phyloP scores from a whole-genome alignment of 495 filamentous ascomycete species.

The Aspergillus taichungensis region DNA sequence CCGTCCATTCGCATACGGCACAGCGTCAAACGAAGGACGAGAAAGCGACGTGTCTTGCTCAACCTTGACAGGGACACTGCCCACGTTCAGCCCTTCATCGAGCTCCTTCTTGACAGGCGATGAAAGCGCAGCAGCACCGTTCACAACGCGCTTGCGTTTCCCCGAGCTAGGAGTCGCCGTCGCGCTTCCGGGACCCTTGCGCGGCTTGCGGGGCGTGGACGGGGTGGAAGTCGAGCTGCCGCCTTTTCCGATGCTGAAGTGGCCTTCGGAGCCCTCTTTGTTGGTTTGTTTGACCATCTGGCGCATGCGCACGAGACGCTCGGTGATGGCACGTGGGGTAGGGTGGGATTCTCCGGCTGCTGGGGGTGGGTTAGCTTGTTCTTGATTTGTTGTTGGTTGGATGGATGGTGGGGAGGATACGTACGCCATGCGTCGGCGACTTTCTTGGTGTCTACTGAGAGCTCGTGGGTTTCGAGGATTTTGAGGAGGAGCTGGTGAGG shows the following conservation, averaged over 20 bases:
- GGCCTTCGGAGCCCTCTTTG: conserved; percentile 3
- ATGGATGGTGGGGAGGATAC: conserved; percentile 5
- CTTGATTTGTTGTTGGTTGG: neutral
- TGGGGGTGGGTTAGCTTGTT: neutral
- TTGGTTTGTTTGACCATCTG: conserved; percentile 8
- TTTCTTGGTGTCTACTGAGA: conserved; percentile 29
- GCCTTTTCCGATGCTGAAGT: conserved; percentile 14
- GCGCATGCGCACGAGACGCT: conserved; percentile 38
- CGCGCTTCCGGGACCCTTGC: neutral
- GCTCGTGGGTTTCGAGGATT: conserved; percentile 35
- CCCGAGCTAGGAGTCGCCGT: neutral
- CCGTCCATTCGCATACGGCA: too few relatives aligned
- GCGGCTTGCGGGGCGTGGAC: conserved; percentile 8
- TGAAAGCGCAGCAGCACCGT: neutral
- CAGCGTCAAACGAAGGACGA: too few relatives aligned
- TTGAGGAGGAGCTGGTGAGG: conserved; percentile 35
- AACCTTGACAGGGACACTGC: too few relatives aligned
- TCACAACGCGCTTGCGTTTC: conserved; percentile 6
- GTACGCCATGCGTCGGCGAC: conserved; percentile 40
- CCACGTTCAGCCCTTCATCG: neutral
- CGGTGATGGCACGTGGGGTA: conserved; percentile 41
- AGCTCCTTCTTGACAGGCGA: conserved; percentile 1
- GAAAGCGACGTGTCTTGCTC: too few relatives aligned
- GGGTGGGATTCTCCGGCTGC: conserved; percentile 17
- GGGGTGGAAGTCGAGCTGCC: neutral